phyloP scores from a whole-genome alignment of 2,329 filamentous ascomycete genomes.

The Huntiella bhutanensis region DNA sequence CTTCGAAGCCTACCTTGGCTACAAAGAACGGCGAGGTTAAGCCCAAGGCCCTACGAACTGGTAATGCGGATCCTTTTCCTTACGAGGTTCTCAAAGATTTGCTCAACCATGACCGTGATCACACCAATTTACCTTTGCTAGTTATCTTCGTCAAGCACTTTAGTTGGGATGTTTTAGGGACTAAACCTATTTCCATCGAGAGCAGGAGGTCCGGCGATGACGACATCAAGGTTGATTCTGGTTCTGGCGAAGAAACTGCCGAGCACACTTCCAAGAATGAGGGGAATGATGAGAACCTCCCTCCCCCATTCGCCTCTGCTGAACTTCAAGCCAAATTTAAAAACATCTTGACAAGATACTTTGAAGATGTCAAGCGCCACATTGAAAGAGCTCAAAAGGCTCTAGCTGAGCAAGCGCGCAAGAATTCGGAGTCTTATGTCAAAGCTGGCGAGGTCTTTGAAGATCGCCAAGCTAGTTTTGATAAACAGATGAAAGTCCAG shows the following conservation, averaged over 20 bases:
- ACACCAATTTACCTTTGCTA: constrained; percentile 73
- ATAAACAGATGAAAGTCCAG: constrained; percentile 80
- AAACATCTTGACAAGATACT: constrained; percentile 70
- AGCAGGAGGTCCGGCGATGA: constrained; percentile 73
- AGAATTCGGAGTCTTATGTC: constrained; percentile 94
- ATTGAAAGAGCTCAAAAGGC: constrained; percentile 82
- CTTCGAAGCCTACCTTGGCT: constrained; percentile 25
- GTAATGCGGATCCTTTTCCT: constrained; percentile 75
- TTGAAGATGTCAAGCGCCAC: constrained; percentile 82
- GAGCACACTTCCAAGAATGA: constrained; percentile 8
- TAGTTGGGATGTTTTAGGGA: constrained; percentile 82
- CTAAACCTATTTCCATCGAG: constrained; percentile 51
- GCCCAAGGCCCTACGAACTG: constrained; percentile 36
- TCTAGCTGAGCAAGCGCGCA: constrained; percentile 67
- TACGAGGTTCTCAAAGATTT: constrained; percentile 96
- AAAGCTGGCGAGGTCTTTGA: constrained; percentile 98
- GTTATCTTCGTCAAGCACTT: constrained; percentile 95
- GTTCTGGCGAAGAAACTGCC: background rate
- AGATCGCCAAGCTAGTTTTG: constrained; percentile 86
- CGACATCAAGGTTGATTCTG: constrained; percentile 36
- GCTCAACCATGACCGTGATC: constrained; percentile 80
- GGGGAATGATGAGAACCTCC: constrained; percentile 25
- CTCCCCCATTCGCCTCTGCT: constrained; percentile 54
- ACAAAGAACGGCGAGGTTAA: constrained; percentile 43
- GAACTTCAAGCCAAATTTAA: constrained; percentile 74